phyloP scores from a whole-genome alignment of 495 filamentous ascomycete genomes.

The Penicillium robsamsonii region DNA sequence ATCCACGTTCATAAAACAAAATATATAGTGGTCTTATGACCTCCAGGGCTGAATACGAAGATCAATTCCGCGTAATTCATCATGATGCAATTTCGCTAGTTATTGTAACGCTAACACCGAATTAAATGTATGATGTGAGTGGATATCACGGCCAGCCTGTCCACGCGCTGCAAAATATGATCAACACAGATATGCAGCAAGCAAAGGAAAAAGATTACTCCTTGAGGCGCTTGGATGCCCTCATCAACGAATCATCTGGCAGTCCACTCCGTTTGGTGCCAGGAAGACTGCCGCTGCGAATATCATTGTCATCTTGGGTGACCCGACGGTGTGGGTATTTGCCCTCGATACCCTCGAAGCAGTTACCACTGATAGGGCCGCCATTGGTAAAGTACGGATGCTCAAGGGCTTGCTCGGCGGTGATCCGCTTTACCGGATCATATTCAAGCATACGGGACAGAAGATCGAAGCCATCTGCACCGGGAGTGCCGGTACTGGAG shows the following conservation, averaged over 20 bases:
- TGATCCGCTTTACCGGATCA: conserved; percentile 84
- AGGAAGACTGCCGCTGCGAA: conserved; percentile 78
- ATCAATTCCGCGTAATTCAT: not conserved
- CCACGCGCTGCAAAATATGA: not conserved
- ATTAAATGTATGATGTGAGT: conserved; percentile 7
- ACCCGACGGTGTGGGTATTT: conserved; percentile 90
- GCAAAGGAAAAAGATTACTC: conserved; percentile 27
- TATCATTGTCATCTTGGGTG: conserved; percentile 92
- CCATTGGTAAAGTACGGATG: conserved; percentile 80
- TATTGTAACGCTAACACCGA: conserved; percentile 11
- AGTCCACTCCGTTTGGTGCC: conserved; percentile 89
- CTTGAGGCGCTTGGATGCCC: conserved; percentile 45
- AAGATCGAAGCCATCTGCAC: conserved; percentile 75
- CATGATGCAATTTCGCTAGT: conserved; percentile 1
- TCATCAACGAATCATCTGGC: conserved; percentile 73
- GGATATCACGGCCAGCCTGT: conserved; percentile 2
- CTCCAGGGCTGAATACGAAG: not conserved
- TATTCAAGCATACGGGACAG: conserved; percentile 83
- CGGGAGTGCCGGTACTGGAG: conserved; percentile 54
- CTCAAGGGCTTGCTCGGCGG: conserved; percentile 77
- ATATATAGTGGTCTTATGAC: not conserved
- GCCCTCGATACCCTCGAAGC: conserved; percentile 82
- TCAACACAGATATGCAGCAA: conserved; percentile 5
- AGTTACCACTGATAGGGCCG: conserved; percentile 68
- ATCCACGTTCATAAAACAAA: not conserved